Evolutionary conservation across 75 land plant species (phyloP), one percentile per base, ranked within the genome.

Genomic region (Isoetes taiwanensis): DNA sequence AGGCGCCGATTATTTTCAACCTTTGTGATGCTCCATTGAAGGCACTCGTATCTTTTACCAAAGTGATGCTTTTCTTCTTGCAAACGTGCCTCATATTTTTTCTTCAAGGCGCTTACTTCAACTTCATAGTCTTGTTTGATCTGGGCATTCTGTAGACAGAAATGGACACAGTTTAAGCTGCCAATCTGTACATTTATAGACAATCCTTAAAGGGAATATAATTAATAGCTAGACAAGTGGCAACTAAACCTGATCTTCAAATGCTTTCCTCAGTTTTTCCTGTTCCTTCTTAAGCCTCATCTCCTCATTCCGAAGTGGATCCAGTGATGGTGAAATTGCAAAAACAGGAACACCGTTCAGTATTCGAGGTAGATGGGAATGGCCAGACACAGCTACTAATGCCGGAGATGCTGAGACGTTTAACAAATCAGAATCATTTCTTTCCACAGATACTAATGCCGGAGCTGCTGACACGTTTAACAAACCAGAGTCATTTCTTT

Each of bases 61-160:
- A 28, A 61, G 29, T 34, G 23, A 0, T 28, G 63, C 31, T 61
- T 52, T 16, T 41, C 59, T 50, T 78, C 76, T 52, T 71, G 64
- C 25, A 78, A 35, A 19, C 73, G 50, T 14, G 23, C 55, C 25
- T 76, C 67, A 54, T 78, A 84, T 62, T 69, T 83, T 32, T 52
- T 76, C 32, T 69, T 60, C 16, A 86, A 43, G 29, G 62, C 72
- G 41, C 75, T 81, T n/a, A 79, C 61, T 55, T 87, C 88, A 57
- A 66, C 72, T 1, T 73, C 79, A 64, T 63, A 76, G n/a, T 78
- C 72, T 31, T 61, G 58, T 54, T 61, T 64, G 6, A 87, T 65
- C 43, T 52, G 66, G 30, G 31, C 33, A 67, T 71, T 72, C 87
- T 87, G 66, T 32, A 41, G 6, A 41, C 30, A 39, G 0, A 38